Evolutionary conservation across 2,329 filamentous ascomycete genomes (phyloP).

Genomic region (Emydomyces testavorans): DNA sequence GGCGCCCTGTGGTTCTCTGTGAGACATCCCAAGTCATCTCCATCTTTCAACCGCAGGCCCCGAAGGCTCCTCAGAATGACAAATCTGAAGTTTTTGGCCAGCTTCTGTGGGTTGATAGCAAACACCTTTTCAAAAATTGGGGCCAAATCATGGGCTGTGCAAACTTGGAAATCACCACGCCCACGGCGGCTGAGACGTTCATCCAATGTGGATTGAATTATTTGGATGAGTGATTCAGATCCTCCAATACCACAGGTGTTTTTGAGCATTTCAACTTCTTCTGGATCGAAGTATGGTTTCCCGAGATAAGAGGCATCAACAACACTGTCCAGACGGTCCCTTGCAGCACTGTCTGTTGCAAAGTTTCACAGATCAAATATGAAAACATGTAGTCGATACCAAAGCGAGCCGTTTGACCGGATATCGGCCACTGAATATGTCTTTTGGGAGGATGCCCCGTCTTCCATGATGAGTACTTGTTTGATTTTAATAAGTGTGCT

Average conservation of each 20-base stretch:
- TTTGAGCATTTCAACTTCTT: slow-evolving; percentile 15
- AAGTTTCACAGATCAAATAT: slow-evolving; percentile 20
- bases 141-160: slow-evolving; percentile 28
- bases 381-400: slow-evolving; percentile 21
- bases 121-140: slow-evolving; percentile 23
- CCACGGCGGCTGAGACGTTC: slow-evolving; percentile 18
- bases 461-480: too few species aligned
- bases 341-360: slow-evolving; percentile 10
- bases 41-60: slow-evolving; percentile 7
- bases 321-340: slow-evolving; percentile 14
- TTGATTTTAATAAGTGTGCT: too few species aligned
- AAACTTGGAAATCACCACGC: slow-evolving; percentile 25
- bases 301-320: slow-evolving; percentile 19
- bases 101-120: slow-evolving; percentile 20
- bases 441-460: too few species aligned
- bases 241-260: not conserved
- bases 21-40: too few species aligned
- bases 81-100: slow-evolving; percentile 19
- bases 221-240: slow-evolving; percentile 16
- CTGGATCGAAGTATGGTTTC: slow-evolving; percentile 18
- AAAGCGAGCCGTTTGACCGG: slow-evolving; percentile 13
- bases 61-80: slow-evolving; percentile 8
- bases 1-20: too few species aligned
- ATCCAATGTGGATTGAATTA: slow-evolving; percentile 16
- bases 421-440: too few species aligned